Conservation (phyloP, 192 early-diverging fungal species). For the Thoreauomyces humboldtii region DNA sequence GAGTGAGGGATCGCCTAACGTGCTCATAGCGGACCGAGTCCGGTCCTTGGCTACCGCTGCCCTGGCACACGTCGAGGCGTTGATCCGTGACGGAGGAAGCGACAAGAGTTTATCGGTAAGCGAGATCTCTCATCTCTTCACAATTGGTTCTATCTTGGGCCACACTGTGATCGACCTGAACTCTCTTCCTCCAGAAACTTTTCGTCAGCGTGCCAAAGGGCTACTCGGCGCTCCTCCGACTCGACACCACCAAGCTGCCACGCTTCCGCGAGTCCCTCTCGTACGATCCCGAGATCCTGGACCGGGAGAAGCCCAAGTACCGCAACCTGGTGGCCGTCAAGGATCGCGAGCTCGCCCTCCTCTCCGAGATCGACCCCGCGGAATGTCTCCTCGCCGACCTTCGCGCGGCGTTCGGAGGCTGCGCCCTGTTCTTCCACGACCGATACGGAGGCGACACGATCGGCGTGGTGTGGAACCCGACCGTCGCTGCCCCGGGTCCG, state of each 20-base stretch:
- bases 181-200: constrained; percentile 45
- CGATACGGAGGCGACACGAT: constrained; percentile 69
- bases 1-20: constrained; percentile 52
- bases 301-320: constrained; percentile 55
- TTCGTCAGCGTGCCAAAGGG: constrained; percentile 79
- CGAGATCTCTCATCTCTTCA: no score
- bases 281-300: constrained; percentile 24
- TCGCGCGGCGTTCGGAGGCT: constrained; percentile 55
- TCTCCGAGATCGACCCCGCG: constrained; percentile 77
- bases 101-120: constrained; percentile 44
- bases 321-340: constrained; percentile 66
- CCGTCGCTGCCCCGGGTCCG: constrained; percentile 44
- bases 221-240: constrained; percentile 74
- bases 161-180: not conserved
- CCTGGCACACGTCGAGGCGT: constrained; percentile 47
- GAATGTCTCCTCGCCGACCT: constrained; percentile 69
- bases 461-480: constrained; percentile 68
- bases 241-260: constrained; percentile 50
- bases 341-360: constrained; percentile 36
- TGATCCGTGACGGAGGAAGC: constrained; percentile 33
- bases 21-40: constrained; percentile 61
- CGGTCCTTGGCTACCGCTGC: constrained; percentile 66
- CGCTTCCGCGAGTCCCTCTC: constrained; percentile 33
- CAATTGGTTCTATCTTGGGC: not conserved
- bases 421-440: constrained; percentile 71